These are phyloP conservation scores for Panaeolus papilionaceus DNA, from an alignment of 768 basidiomycete genomes.

Conservation along the genomic window DNA sequence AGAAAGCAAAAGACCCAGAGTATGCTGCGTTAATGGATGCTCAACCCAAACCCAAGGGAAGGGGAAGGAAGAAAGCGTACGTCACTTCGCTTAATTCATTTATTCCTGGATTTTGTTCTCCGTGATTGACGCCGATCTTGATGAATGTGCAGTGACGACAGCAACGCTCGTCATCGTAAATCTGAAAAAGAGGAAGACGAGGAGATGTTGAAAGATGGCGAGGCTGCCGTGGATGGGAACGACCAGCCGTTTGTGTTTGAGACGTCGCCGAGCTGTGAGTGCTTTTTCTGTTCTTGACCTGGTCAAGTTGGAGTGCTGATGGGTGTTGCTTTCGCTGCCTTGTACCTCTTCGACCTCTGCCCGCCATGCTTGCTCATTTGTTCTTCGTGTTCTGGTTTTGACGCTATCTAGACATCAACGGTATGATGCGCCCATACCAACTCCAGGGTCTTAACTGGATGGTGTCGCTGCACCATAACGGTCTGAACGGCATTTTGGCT, in stretches of 20 bases:
- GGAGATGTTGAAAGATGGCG: conserved; percentile 88
- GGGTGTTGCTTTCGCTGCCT: not conserved
- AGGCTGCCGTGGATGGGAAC: conserved; percentile 77
- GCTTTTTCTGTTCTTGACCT: conserved; percentile 22
- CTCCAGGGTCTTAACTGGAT: conserved; percentile 85
- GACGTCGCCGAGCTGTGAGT: conserved; percentile 86
- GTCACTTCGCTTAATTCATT: conserved; percentile 31
- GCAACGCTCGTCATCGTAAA: conserved; percentile 80
- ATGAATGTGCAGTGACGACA: conserved; percentile 61
- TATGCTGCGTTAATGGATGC: conserved; percentile 90
- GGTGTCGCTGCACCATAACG: conserved; percentile 95
- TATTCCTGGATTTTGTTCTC: not conserved
- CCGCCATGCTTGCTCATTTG: no score
- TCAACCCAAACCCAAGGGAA: conserved; percentile 84
- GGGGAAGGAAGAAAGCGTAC: conserved; percentile 86
- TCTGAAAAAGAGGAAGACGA: conserved; percentile 99
- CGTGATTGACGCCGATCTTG: conserved; percentile 10
- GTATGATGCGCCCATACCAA: conserved; percentile 92
- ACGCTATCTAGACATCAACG: conserved; percentile 72
- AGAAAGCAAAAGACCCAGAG: conserved; percentile 91
- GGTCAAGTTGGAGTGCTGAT: no score
- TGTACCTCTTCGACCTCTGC: not conserved
- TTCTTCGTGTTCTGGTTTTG: not conserved
- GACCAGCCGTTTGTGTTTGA: conserved; percentile 96
- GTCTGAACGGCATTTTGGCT: conserved; percentile 95